Base-by-base conservation (phyloP, 768 basidiomycete genomes). In the Hericium alpestre region DNA sequence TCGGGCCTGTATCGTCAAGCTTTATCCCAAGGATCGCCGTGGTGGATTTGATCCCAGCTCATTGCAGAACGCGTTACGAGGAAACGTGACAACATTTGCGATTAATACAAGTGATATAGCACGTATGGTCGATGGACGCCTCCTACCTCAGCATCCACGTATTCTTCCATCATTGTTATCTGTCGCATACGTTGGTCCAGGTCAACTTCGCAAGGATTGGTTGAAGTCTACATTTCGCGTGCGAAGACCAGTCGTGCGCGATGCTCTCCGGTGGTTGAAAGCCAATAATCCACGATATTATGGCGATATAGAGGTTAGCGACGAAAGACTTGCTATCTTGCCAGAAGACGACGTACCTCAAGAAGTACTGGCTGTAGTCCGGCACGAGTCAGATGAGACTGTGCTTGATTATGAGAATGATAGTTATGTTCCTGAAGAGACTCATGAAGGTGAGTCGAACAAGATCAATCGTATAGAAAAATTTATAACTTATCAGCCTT, bases 231-330 rank as follows among this genome's bases (percentile, higher is more conserved):
- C 63, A 0, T 75, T 79, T 43, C 58, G 64, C 0, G 72, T 79
- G 0, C 61, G 71, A 0, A 47, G 73, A 1, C 8, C 61, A 0
- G 43, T 47, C 0, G 73, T 79, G 0, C 39, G 13, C 2, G 55
- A 60, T 1, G 74, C 73, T 2, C 55, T 77, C 1, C 2, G 0
- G n/a, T 76, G 74, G 72, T 55, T 74, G 37, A 75, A 73, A 53
- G 53, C 20, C 1, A 61, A 75, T 57, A 76, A 76, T 55, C 53
- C 61, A 0, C 55, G 60, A 13, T 72, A 70, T 37, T 73, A 71
- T 56, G 64, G 58, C 0, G 41, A 69, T 39, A 66, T 74, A 11
- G 55, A 63, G 1, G 69, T 76, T 3, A 50, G 56, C 48, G 38
- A 38, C 0, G 54, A 52, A 6, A 52, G 58, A 0, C 41, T 76